Percentiles rank a stretch among this genome's conserved stretches.
phyloP scores from a whole-genome alignment of 495 filamentous ascomycete genomes.

The Aspergillus diversus region DNA sequence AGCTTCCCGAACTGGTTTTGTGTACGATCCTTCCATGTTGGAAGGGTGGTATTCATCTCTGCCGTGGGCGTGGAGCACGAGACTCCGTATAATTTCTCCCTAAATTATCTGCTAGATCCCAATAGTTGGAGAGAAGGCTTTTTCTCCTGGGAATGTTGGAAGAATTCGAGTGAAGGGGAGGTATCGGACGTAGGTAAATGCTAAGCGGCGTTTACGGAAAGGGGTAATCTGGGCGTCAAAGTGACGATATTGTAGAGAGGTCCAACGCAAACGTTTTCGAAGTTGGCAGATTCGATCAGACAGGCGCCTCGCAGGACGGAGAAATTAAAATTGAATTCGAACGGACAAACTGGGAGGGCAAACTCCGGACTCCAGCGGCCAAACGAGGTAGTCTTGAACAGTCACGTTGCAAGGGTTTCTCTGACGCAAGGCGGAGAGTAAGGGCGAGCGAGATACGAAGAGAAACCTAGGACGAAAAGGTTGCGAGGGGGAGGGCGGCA shows the following conservation, averaged over 20 bases:
- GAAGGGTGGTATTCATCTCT: slow-evolving; percentile 46
- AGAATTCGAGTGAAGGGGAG: slow-evolving; percentile 5
- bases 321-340: slow-evolving; percentile 19
- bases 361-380: slow-evolving; percentile 35
- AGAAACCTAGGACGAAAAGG: slow-evolving; percentile 27
- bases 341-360: slow-evolving; percentile 18
- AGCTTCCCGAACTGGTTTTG: slow-evolving; percentile 53
- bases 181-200: slow-evolving; percentile 11
- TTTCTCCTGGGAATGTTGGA: neutral
- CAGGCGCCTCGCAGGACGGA: slow-evolving; percentile 16
- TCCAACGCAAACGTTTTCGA: slow-evolving; percentile 17
- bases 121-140: neutral
- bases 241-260: slow-evolving; percentile 19
- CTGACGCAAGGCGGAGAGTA: slow-evolving; percentile 39
- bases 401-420: slow-evolving; percentile 34
- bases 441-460: slow-evolving; percentile 29
- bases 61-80: slow-evolving; percentile 31
- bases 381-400: slow-evolving; percentile 32
- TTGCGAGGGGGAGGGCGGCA: slow-evolving; percentile 28
- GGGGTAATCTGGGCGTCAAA: slow-evolving; percentile 27
- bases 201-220: slow-evolving; percentile 23
- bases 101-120: neutral
- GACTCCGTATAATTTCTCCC: slow-evolving; percentile 31
- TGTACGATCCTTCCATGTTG: slow-evolving; percentile 56
- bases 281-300: slow-evolving; percentile 20